Percentiles rank a stretch among this genome's conserved stretches.
Conservation (phyloP, 2,329 filamentous ascomycete genomes). For the Cryphonectria carpinicola region DNA sequence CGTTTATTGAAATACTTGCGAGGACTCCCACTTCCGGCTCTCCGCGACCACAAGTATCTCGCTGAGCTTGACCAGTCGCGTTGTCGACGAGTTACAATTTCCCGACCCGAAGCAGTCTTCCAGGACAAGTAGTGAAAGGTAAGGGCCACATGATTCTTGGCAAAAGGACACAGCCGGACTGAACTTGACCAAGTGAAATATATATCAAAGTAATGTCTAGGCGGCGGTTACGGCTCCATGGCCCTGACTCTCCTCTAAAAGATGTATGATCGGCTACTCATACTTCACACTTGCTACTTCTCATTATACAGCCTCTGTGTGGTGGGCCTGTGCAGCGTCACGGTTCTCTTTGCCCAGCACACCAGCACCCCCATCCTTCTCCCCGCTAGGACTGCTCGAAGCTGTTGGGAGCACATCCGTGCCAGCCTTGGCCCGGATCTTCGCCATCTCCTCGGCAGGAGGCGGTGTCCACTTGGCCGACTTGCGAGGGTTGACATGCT, state of each 20-base stretch:
- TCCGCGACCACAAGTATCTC: too few relatives aligned
- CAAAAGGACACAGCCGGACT: not conserved
- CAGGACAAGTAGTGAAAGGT: too few relatives aligned
- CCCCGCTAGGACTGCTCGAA: not conserved
- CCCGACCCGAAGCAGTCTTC: too few relatives aligned
- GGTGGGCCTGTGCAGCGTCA: not conserved
- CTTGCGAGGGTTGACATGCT: conserved; percentile 66
- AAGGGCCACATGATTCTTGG: not conserved
- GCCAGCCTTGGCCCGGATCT: conserved; percentile 47
- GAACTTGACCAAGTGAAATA: not conserved
- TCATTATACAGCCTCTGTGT: conserved; percentile 16
- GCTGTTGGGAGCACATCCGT: conserved; percentile 34
- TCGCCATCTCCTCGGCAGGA: conserved; percentile 47
- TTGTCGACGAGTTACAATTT: not conserved
- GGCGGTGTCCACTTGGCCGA: conserved; percentile 58
- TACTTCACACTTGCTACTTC: not conserved
- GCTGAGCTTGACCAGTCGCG: too few relatives aligned
- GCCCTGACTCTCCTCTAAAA: not conserved
- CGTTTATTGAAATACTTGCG: not conserved
- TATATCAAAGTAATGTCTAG: not conserved
- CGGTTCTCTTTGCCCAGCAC: not conserved
- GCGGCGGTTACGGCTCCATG: too few relatives aligned
- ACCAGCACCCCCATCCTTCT: not conserved
- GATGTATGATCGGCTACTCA: not conserved
- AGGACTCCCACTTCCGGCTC: not conserved